Evolutionary conservation across 306 rosid species (phyloP).

Genomic region (Luffa acutangula): DNA sequence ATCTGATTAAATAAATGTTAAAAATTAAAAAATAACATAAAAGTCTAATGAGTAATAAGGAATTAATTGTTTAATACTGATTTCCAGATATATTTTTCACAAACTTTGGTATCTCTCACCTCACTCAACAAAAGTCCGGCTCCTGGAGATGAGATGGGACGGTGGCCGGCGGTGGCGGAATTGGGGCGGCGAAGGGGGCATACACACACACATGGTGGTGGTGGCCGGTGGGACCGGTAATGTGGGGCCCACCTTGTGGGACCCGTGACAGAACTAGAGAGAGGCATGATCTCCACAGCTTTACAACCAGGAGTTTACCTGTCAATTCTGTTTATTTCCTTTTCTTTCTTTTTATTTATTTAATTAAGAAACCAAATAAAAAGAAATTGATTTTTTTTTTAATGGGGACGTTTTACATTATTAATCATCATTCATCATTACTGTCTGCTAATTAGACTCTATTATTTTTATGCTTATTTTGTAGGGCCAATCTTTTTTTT

Average conservation of each 20-base stretch:
- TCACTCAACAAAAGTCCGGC: no score
- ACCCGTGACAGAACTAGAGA: neutral
- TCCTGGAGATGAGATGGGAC: neutral
- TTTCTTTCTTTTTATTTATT: neutral
- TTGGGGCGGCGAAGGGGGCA: neutral
- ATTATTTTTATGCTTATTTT: neutral
- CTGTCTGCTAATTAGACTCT: conserved; percentile 2
- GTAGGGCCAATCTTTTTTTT: neutral
- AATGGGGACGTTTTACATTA: neutral
- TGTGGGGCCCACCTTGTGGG: neutral
- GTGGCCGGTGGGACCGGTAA: neutral
- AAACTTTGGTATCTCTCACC: no score
- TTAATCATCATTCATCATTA: neutral
- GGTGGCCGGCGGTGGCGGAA: neutral
- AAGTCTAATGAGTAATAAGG: no score
- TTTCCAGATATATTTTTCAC: no score
- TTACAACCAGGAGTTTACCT: conserved; percentile 8
- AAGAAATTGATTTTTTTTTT: neutral
- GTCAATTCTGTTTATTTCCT: neutral
- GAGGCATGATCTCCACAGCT: neutral
- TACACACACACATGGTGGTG: neutral
- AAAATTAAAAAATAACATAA: no score
- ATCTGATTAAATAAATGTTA: no score
- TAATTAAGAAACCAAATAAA: neutral
- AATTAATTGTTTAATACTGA: no score